Evolutionary conservation across 2,329 filamentous ascomycete genomes (phyloP), one percentile per base, ranked within the genome.

Genomic region (Annulohypoxylon truncatum): DNA sequence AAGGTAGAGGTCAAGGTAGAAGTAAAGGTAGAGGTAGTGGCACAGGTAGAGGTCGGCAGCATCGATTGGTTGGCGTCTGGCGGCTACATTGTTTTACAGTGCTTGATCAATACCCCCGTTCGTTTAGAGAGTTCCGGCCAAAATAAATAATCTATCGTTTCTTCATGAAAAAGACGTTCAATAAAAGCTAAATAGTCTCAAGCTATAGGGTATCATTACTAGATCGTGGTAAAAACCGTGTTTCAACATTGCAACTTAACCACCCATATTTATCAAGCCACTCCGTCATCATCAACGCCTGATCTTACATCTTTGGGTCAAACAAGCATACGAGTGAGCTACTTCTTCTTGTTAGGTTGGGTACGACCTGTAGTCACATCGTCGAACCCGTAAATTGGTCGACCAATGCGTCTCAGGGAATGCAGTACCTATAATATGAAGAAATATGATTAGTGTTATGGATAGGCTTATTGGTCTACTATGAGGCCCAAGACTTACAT

Each of bases 341-440:
- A 42, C 38, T 35, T 42, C 42, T 54, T 54, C 15, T n/a, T 55
- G n/a, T 55, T 59, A 1, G 13, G 2, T 1, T 28, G 22, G 10
- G 40, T 26, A 15, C 4, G 28, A 13, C 35, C 26, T 15, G 1
- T 8, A 12, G 40, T 54, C 1, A 73, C 60, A 0, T 83, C 80
- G 22, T 87, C 87, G 38, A 89, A 89, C 0, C 87, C 87, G 59
- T 88, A 90, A 0, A 90, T 82, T 0, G 87, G 85, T 0, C 78
- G 74, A 0, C 87, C 87, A 2, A 84, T 77, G 0, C 82, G 76
- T 0, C 77, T 77, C 0, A 90, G 74, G 0, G 83, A 78, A 54
- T 85, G 82, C 0, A 90, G 76, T 0, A 90, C 85, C 88, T 90
- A 31, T 22, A 6, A 6, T 18, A 13, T 7, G 42, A 40, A 69